Evolutionary conservation across 306 rosid genomes (phyloP).

Genomic region (Prunus padus): DNA sequence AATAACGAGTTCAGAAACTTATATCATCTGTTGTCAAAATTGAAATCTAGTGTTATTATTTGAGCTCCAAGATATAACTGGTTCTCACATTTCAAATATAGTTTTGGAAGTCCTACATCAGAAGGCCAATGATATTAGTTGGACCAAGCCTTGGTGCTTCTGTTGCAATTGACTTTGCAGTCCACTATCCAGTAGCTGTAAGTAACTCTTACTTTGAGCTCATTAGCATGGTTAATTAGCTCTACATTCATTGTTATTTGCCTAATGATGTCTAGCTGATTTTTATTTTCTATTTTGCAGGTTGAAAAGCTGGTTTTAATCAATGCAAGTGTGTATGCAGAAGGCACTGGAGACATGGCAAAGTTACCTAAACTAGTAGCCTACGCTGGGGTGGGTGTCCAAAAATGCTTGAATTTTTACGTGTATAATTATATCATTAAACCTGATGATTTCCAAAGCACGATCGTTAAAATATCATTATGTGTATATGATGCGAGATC

Average conservation of each 20-base stretch:
- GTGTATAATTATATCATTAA: not conserved
- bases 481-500: not conserved
- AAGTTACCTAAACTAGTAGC: constrained; percentile 32
- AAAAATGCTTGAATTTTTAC: not conserved
- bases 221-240: too few relatives aligned
- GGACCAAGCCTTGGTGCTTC: constrained; percentile 99
- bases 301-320: constrained; percentile 51
- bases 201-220: constrained; percentile 21
- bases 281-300: constrained; percentile 19
- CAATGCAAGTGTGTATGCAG: constrained; percentile 44
- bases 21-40: not conserved
- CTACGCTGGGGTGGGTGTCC: constrained; percentile 43
- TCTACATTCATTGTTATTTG: not conserved
- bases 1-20: too few relatives aligned
- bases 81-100: constrained; percentile 21
- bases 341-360: constrained; percentile 34
- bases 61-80: not conserved
- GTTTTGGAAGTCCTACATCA: constrained; percentile 83
- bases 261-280: too few relatives aligned
- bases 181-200: constrained; percentile 85
- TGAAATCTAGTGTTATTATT: not conserved
- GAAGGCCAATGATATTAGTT: constrained; percentile 80
- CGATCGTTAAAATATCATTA: not conserved
- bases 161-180: constrained; percentile 88
- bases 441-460: not conserved